phyloP scores from a whole-genome alignment of 495 filamentous ascomycete species.

The Penicillium paxilli region DNA sequence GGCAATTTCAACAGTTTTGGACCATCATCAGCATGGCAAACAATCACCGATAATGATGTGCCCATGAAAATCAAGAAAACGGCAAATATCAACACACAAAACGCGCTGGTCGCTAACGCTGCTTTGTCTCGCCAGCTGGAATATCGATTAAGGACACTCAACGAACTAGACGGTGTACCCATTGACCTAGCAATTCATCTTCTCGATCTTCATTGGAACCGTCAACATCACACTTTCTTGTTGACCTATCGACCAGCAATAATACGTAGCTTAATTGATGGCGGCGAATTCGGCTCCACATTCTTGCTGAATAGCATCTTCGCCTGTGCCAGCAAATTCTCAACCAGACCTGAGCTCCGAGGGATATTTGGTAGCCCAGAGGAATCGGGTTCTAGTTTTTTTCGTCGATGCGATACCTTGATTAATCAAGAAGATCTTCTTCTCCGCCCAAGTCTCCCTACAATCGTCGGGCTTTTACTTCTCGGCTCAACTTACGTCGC shows the following conservation, averaged over 20 bases:
- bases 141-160: neutral
- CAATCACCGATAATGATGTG: neutral
- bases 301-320: slow-evolving; percentile 42
- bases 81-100: neutral
- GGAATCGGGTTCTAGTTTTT: slow-evolving; percentile 23
- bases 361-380: slow-evolving; percentile 13
- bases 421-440: slow-evolving; percentile 17
- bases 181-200: slow-evolving; percentile 14
- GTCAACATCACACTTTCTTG: slow-evolving; percentile 32
- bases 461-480: slow-evolving; percentile 24
- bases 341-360: slow-evolving; percentile 23
- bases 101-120: slow-evolving; percentile 3
- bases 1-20: neutral
- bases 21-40: neutral
- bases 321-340: slow-evolving; percentile 32
- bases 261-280: slow-evolving; percentile 34
- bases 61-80: neutral
- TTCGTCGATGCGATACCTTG: slow-evolving; percentile 22
- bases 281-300: slow-evolving; percentile 34
- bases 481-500: slow-evolving; percentile 24
- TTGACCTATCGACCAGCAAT: slow-evolving; percentile 38
- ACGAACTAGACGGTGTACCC: slow-evolving; percentile 1
- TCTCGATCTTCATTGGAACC: slow-evolving; percentile 26
- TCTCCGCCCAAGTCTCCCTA: slow-evolving; percentile 24
- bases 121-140: slow-evolving; percentile 1